Base-by-base conservation (phyloP, 202 grass and related monocot species). In the Carex arenaria region DNA sequence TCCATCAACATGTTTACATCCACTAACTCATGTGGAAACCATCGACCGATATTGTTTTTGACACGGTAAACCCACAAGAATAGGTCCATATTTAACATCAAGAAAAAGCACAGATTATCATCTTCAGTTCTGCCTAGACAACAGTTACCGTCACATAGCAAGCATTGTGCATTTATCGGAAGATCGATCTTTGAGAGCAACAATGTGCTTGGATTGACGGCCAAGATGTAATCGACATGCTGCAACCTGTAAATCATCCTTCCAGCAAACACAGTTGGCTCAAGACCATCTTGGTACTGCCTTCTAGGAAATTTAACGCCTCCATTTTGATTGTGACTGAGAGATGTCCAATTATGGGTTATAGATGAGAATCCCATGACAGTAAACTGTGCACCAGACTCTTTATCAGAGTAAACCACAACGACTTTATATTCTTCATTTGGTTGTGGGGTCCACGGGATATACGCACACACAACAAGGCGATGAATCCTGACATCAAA, bases 81-180 rank as follows among this genome's bases (percentile, higher is more conserved):
- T 2, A 94, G 87, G 2, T 49, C 1, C 3, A 94, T 84, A 52
- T 88, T 81, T 62, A 65, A 28, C 42, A 94, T 70, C 0, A 64
- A 43, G 18, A 94, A 94, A 83, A 94, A 89, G 72, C 89, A 91
- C 57, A 94, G 85, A 0, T 67, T 57, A 55, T 61, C 89, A 1
- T 91, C 85, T 30, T 15, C 18, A 0, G 89, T 83, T 85, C 85
- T 89, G 47, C 89, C 92, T 20, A 94, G 80, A 81, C 83, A 89
- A 12, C 89, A 81, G 70, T 94, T 94, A 3, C 92, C 89, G 1
- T 38, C 6, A 63, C 84, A 78, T 0, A 91, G 67, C 3, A 14
- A 43, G 23, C 36, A 66, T 8, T 9, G 42, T 20, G 36, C 51
- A 28, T 51, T 31, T 43, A 81, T 12, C 11, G 92, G 92, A 3